These are phyloP conservation scores for Paraphaeosphaeria minitans DNA, from an alignment of 2,329 filamentous ascomycete genomes.

Conservation along the genomic window DNA sequence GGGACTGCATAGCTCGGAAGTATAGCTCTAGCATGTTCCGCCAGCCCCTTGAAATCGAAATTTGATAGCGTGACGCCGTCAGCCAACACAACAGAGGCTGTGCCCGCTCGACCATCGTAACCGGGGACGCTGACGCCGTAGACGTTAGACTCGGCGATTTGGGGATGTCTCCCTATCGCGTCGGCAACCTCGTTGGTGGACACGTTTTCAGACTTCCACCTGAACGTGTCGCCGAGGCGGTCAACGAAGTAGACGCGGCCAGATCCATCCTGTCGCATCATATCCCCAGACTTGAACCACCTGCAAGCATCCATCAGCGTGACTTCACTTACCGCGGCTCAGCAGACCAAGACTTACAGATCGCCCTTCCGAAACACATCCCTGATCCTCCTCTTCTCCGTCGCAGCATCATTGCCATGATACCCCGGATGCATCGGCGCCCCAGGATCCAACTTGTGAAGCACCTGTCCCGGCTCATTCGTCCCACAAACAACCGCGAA, in stretches of 20 bases:
- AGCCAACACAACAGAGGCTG: conserved; percentile 49
- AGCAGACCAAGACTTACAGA: conserved; percentile 30
- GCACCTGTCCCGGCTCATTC: conserved; percentile 44
- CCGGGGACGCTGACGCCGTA: conserved; percentile 53
- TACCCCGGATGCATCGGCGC: conserved; percentile 33
- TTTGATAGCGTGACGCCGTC: conserved; percentile 36
- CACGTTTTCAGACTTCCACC: conserved; percentile 54
- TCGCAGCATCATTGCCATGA: conserved; percentile 43
- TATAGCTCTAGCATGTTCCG: conserved; percentile 45
- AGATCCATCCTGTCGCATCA: conserved; percentile 42
- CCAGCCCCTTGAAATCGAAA: conserved; percentile 43
- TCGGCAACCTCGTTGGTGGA: conserved; percentile 54
- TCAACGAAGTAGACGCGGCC: conserved; percentile 48
- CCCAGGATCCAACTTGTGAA: conserved; percentile 40
- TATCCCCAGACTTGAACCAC: conserved; percentile 48
- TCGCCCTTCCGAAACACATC: conserved; percentile 48
- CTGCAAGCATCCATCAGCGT: conserved; percentile 15
- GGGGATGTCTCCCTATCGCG: conserved; percentile 47
- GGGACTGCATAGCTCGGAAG: conserved; percentile 53
- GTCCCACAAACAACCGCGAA: conserved; percentile 40
- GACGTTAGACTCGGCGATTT: conserved; percentile 51
- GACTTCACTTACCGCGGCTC: not conserved
- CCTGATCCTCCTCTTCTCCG: conserved; percentile 33
- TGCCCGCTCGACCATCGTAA: conserved; percentile 53
- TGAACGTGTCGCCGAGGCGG: conserved; percentile 47